Conservation (phyloP, 176 grass and related monocot species). For the Luzula sylvatica region DNA sequence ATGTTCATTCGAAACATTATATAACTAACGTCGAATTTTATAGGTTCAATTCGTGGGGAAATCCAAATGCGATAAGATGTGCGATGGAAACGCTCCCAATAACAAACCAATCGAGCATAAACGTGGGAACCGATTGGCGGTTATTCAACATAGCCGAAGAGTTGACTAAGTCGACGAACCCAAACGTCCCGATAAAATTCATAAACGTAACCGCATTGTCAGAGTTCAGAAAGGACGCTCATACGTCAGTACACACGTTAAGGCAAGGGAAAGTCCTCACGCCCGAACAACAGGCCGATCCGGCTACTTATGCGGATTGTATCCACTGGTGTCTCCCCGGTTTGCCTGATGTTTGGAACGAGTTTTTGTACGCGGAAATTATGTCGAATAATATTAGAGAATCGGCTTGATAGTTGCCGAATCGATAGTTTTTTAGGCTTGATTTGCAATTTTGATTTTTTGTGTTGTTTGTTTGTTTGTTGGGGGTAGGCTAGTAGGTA, state of each 20-base stretch:
- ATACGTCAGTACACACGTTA: conserved; percentile 82
- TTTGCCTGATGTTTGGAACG: conserved; percentile 59
- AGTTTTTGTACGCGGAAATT: conserved; percentile 57
- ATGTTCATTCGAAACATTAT: neutral
- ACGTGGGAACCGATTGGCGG: conserved; percentile 83
- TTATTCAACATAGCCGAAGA: conserved; percentile 38
- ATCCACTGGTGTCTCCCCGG: conserved; percentile 89
- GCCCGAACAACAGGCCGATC: conserved; percentile 48
- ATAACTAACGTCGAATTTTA: neutral
- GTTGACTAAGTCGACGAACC: conserved; percentile 42
- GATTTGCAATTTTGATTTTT: conserved; percentile 31
- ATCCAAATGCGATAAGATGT: conserved; percentile 70
- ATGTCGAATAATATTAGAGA: conserved; percentile 21
- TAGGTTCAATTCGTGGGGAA: conserved; percentile 75
- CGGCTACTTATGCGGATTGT: conserved; percentile 62
- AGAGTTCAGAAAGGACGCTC: conserved; percentile 76
- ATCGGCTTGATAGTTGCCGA: conserved; percentile 24
- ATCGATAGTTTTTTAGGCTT: conserved; percentile 32
- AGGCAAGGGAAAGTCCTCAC: conserved; percentile 79
- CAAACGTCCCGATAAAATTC: conserved; percentile 60
- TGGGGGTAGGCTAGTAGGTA: neutral
- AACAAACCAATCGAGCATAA: conserved; percentile 42
- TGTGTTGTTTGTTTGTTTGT: neutral
- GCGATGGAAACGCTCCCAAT: conserved; percentile 69
- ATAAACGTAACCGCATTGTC: conserved; percentile 84